Base-by-base conservation (phyloP, 225 moss, liverwort and hornwort species). In the Pleurozium schreberi region DNA sequence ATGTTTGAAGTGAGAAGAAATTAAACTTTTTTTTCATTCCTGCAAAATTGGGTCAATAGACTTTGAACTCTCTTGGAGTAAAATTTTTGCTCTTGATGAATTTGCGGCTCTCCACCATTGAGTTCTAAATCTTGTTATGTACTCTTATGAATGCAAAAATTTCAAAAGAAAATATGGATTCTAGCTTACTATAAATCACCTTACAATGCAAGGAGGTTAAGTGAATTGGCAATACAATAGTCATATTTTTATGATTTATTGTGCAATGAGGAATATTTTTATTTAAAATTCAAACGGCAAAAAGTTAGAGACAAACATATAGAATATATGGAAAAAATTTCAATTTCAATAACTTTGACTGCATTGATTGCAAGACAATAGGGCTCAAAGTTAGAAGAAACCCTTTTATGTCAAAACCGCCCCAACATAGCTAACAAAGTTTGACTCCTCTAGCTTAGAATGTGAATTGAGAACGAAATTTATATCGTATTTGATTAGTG, bases 401-500 rank as follows among this genome's bases (percentile, higher is more conserved):
- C 23, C 25, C 4, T 68, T 12, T 23, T 40, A 25, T 2, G 0
- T 69, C 8, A 14, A 40, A 23, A n/a, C 22, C 0, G 0, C 13
- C 13, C 0, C 7, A 1, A 23, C 4, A n/a, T 22, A 23, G 23
- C 12, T 68, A 13, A 68, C n/a, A 68, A n/a, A 40, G 69, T 23
- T 69, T 69, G 69, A 40, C 40, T 40, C 8, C 14, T 40, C 25
- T n/a, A n/a, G n/a, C n/a, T 40, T 25, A 69, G 25, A 40, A 23
- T 69, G 8, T n/a, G 12, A 68, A 12, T n/a, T 68, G 68, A 4
- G 2, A 23, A 68, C 68, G 12, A 69, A 25, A 69, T 69, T 40
- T 13, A 69, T 40, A 25, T 5, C 69, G 25, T 69, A 40, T 25
- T 25, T 40, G 25, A 25, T 40, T 25, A 25, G 40, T 40, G 40